Conservation (phyloP, 768 basidiomycete species). For the Rhizopogon vulgaris region DNA sequence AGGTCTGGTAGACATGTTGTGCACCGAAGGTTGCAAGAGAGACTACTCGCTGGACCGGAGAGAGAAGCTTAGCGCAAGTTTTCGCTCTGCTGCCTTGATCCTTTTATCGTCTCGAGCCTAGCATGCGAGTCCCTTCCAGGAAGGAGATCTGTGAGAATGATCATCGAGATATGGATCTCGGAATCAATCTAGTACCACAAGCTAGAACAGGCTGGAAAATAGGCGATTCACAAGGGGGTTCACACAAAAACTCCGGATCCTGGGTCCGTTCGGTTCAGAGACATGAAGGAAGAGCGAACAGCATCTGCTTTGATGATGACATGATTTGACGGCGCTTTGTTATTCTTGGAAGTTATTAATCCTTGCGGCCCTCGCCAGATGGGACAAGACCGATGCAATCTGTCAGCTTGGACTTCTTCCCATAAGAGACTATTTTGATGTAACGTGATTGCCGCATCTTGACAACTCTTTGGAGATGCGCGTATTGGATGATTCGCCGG, state of each 20-base stretch:
- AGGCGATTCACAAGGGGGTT: slow-evolving; percentile 2
- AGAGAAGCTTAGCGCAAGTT: slow-evolving; percentile 1
- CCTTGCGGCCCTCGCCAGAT: neutral
- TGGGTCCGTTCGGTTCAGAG: slow-evolving; percentile 8
- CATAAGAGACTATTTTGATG: neutral
- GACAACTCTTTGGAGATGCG: neutral
- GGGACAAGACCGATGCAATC: neutral
- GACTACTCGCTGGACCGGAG: slow-evolving; percentile 7
- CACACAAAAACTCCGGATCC: slow-evolving; percentile 10
- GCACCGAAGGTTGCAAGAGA: slow-evolving; percentile 6
- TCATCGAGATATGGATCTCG: slow-evolving; percentile 10
- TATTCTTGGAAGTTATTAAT: neutral
- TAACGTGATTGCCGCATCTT: neutral
- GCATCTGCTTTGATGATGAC: neutral
- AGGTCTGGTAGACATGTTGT: slow-evolving; percentile 38
- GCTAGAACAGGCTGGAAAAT: neutral
- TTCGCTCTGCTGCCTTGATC: neutral
- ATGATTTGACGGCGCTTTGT: neutral
- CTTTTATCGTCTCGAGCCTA: slow-evolving; percentile 18
- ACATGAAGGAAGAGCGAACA: neutral
- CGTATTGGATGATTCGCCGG: neutral
- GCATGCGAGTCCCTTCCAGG: slow-evolving; percentile 5
- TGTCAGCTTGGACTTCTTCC: neutral
- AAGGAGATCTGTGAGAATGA: slow-evolving; percentile 4
- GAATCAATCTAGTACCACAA: slow-evolving; percentile 11